Base-by-base conservation (phyloP, 495 filamentous ascomycete genomes). In the Penicillium lividum region DNA sequence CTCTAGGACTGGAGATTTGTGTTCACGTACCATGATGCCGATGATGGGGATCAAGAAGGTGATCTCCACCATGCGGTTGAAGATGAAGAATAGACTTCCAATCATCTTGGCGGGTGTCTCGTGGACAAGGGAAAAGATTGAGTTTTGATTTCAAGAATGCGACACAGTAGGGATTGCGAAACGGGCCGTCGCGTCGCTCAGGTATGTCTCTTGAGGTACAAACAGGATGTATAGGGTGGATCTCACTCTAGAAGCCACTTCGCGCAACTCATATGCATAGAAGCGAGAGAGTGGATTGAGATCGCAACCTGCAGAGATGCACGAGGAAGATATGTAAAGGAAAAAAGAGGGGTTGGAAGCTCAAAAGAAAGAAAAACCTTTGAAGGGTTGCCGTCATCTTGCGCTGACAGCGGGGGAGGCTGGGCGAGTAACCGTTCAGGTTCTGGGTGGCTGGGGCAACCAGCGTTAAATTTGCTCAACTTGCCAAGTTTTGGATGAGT, bases 1-100 rank as follows among this genome's bases (percentile, higher is more conserved):
- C 28, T 7, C 27, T 18, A 56, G 54, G 28, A 42, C 13, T 27
- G 44, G 44, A 22, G 0, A 45, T 29, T 3, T 46, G 44, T 38
- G 27, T 49, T 9, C 33, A 67, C 77, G 25, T 70, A 83, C 80
- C 67, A 96, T 82, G 83, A 97, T 93, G 77, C 92, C 92, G 65
- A 97, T 79, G 57, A 86, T 89, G 16, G 92, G 92, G 73, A 94
- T 92, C 80, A 95, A 72, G 43, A 90, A 93, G 74, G 89, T 63
- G 76, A 97, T 89, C 73, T 97, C 82, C 67, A 85, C 73, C 72
- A 95, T 73, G 55, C 92, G 90, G 84, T 88, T 92, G 68, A 87
- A 88, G 79, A 86, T 81, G 83, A 96, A 96, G 72, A 92, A 83
- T 54, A 96, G 69, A 62, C 86, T 89, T 71, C 85, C 88, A 51